Conservation (phyloP, 1,139 yeast species). For the Saccharomyces hybrid region DNA sequence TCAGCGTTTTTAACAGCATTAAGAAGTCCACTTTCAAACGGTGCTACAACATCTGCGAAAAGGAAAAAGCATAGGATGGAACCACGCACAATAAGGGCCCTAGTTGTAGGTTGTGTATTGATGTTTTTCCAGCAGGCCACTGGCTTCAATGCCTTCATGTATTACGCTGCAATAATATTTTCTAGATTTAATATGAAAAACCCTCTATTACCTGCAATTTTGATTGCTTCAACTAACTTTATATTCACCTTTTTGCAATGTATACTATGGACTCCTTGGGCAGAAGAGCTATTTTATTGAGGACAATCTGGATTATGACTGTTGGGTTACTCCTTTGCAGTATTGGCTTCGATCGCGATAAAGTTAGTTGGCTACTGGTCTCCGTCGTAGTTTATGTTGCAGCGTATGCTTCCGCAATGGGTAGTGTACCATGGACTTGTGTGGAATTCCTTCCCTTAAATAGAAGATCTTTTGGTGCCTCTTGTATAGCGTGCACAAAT, state of each 20-base stretch:
- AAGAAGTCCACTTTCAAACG: neutral
- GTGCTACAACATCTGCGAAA: neutral
- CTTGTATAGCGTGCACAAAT: conserved; percentile 39
- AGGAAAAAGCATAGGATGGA: conserved; percentile 20
- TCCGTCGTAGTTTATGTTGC: conserved; percentile 39
- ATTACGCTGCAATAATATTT: conserved; percentile 62
- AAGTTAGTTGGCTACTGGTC: conserved; percentile 24
- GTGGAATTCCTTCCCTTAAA: conserved; percentile 42
- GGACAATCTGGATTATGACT: conserved; percentile 43
- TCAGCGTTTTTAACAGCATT: neutral
- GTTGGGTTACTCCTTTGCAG: conserved; percentile 30
- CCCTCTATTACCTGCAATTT: conserved; percentile 57
- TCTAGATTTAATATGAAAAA: conserved; percentile 50
- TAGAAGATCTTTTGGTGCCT: conserved; percentile 40
- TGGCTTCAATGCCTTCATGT: conserved; percentile 74
- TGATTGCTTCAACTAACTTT: conserved; percentile 61
- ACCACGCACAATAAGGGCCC: conserved; percentile 47
- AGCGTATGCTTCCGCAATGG: conserved; percentile 41
- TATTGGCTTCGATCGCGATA: conserved; percentile 21
- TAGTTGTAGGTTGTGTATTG: conserved; percentile 58
- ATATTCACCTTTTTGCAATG: conserved; percentile 58
- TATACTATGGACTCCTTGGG: conserved; percentile 54
- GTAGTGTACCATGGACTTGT: conserved; percentile 43
- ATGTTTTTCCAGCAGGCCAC: conserved; percentile 70
- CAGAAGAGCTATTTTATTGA: conserved; percentile 50